phyloP scores from a whole-genome alignment of 148 eudicot species.

The Gaultheria prostrata region DNA sequence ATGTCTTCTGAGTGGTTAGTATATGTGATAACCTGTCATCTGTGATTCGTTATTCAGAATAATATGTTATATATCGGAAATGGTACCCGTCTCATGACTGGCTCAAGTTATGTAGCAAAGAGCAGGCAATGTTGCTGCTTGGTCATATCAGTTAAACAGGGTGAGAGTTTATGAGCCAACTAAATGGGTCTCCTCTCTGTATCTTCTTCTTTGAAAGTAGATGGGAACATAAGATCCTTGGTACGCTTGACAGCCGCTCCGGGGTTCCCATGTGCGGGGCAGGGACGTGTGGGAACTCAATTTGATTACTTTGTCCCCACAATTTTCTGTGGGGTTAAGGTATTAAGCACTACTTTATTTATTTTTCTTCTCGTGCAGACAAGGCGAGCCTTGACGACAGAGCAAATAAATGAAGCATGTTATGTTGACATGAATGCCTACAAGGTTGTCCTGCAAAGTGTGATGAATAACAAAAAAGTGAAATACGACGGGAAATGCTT shows the following conservation, averaged over 20 bases:
- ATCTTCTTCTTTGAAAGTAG: not conserved
- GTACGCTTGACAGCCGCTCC: not conserved
- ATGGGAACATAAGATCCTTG: not conserved
- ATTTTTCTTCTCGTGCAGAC: conserved; percentile 44
- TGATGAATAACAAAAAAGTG: conserved; percentile 85
- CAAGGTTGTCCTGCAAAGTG: conserved; percentile 82
- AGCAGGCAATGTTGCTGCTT: not conserved
- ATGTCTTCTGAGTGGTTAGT: not conserved
- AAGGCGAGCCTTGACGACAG: conserved; percentile 75
- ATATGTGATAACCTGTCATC: not conserved
- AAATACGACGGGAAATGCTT: conserved; percentile 65
- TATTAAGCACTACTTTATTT: conserved; percentile 15
- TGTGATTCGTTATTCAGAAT: not conserved
- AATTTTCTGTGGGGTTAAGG: not conserved
- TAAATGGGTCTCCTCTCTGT: no score
- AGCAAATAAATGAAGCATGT: conserved; percentile 77
- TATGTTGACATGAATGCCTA: conserved; percentile 69
- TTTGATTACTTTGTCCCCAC: not conserved
- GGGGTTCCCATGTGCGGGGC: not conserved
- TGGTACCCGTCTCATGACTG: not conserved
- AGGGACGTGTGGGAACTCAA: not conserved
- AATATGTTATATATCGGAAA: not conserved
- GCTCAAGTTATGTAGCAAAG: not conserved
- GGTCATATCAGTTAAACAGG: no score
- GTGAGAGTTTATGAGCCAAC: no score